Base-by-base conservation (phyloP, 1,284 basidiomycete species). In the Meira nashicola region DNA sequence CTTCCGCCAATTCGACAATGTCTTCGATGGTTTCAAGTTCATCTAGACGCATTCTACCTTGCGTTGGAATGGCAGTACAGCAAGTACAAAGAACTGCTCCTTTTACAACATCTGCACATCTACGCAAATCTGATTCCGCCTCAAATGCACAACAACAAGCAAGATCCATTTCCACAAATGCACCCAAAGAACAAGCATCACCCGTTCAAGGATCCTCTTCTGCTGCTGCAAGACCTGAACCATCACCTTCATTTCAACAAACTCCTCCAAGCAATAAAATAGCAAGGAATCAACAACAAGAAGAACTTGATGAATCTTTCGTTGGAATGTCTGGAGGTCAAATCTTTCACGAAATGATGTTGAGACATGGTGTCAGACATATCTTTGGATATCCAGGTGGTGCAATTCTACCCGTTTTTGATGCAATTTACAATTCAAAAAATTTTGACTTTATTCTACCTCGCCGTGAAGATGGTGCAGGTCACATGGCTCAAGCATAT, bases 291-390 rank as follows among this genome's bases (percentile, higher is more conserved):
- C 23, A 28, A 28, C 17, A 15, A 38, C 28, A 33, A 8, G 57
- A 57, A 7, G 39, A 19, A 15, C 71, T 81, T 62, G 80, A 81
- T 61, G 62, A 72, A 51, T 77, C 76, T 51, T 96, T 98, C 75
- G 85, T 97, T 59, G 94, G 94, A 62, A 86, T 94, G 81, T 90
- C 91, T 17, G 94, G 94, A 38, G 94, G 94, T 39, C 85, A 96
- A 80, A 96, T 98, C 77, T 96, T 98, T 82, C 92, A 98, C 80
- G 93, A 98, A 81, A 97, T 98, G 94, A 96, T 98, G 91, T 87
- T 93, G 60, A 84, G 94, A 57, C 94, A 98, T 80, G 86, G 85
- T 60, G 93, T 98, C 74, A 95, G 94, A 80, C 90, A 97, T 77
- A 86, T 98, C 54, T 98, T 98, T 77, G 94, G 94, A 50, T 98